Evolutionary conservation across 2,329 filamentous ascomycete species (phyloP).

Genomic region (Fusarium sp.): DNA sequence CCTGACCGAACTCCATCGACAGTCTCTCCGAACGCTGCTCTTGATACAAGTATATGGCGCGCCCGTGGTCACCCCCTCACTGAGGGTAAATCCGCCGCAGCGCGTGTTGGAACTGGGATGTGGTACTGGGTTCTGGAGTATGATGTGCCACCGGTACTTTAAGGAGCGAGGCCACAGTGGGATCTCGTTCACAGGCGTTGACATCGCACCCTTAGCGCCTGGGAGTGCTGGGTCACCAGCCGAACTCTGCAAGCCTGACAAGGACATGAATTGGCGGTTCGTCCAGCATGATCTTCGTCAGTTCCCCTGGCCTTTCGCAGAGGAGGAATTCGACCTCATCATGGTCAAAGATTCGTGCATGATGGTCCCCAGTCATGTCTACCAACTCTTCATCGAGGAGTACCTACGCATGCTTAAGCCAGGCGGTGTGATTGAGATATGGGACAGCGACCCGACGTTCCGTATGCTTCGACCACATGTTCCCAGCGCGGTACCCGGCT

Average conservation of each 20-base stretch:
- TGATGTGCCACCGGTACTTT: slow-evolving; percentile 86
- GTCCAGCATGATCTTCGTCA: slow-evolving; percentile 87
- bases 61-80: slow-evolving; percentile 78
- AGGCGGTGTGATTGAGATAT: slow-evolving; percentile 85
- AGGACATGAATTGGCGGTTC: slow-evolving; percentile 88
- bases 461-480: slow-evolving; percentile 86
- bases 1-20: slow-evolving; percentile 86
- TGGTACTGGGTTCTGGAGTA: slow-evolving; percentile 90
- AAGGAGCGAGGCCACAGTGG: slow-evolving; percentile 73
- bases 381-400: slow-evolving; percentile 73
- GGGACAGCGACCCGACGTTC: slow-evolving; percentile 88
- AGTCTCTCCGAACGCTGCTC: slow-evolving; percentile 85
- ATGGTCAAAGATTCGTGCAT: slow-evolving; percentile 88
- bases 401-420: slow-evolving; percentile 80
- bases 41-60: slow-evolving; percentile 84
- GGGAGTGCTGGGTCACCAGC: slow-evolving; percentile 48
- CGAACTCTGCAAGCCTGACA: slow-evolving; percentile 64
- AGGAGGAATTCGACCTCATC: slow-evolving; percentile 86
- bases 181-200: slow-evolving; percentile 84
- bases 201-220: slow-evolving; percentile 78
- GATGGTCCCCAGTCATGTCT: slow-evolving; percentile 68
- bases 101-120: slow-evolving; percentile 89
- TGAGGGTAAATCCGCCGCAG: slow-evolving; percentile 75
- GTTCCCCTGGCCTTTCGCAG: slow-evolving; percentile 79
- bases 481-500: slow-evolving; percentile 57